Percentiles rank a stretch among this genome's conserved stretches.
Evolutionary conservation across 129 eudicot species (phyloP).

Genomic region (Ambrosia artemisiifolia): DNA sequence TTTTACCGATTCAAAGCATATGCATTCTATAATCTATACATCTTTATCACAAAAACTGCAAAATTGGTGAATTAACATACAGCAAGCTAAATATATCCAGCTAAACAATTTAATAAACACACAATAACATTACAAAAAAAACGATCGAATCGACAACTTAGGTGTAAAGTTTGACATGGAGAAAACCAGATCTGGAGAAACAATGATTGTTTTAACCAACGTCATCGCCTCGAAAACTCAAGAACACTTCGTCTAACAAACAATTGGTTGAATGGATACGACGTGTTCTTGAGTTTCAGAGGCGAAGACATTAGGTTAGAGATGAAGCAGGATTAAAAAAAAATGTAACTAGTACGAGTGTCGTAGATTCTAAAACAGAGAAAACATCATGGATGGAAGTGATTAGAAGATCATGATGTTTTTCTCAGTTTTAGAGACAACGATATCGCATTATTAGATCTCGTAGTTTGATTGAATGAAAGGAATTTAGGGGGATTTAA

Average conservation of each 20-base stretch:
- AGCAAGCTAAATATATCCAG: not conserved
- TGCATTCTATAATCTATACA: too few relatives aligned
- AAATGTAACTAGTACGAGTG: not conserved
- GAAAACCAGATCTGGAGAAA: not conserved
- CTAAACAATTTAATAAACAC: not conserved
- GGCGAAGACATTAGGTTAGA: conserved; percentile 11
- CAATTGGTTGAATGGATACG: not conserved
- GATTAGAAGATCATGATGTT: not conserved
- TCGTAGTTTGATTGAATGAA: too few relatives aligned
- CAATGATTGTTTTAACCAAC: conserved; percentile 3
- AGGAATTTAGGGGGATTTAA: not conserved
- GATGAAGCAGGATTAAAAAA: not conserved
- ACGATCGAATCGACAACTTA: too few relatives aligned
- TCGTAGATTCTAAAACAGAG: not conserved
- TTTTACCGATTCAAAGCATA: not conserved
- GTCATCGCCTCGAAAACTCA: conserved; percentile 6
- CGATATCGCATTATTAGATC: not conserved
- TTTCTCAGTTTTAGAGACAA: conserved; percentile 19
- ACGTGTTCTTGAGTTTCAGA: conserved; percentile 23
- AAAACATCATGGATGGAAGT: conserved; percentile 1
- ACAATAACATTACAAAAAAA: not conserved
- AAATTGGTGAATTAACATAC: not conserved
- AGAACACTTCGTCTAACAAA: not conserved
- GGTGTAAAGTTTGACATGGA: not conserved
- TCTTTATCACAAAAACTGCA: not conserved